Evolutionary conservation across 441 rosid genomes (phyloP), one percentile per base, ranked within the genome.

Genomic region (Breynia disticha): DNA sequence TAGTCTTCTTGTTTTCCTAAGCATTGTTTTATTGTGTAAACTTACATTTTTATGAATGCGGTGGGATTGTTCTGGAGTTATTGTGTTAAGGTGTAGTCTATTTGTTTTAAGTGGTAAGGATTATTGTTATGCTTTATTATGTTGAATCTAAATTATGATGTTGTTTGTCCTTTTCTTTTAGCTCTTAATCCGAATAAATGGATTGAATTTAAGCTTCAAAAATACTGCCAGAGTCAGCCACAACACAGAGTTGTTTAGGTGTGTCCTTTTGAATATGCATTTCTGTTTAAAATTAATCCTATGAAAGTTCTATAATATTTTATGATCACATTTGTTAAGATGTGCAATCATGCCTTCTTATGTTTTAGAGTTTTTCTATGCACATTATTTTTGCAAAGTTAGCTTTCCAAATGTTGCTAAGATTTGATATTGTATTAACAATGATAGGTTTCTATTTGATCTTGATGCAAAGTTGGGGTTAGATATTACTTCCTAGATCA

Each of bases 161-260:
- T 38, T 18, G 15, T 44, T 55, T 70, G 3, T 64, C 12, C 5
- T 62, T 18, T 54, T 68, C n/a, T n/a, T 67, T 64, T 77, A 86
- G 96, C 98, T 64, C 82, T 91, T 46, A 84, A 82, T 60, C 81
- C 98, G 12, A 79, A 91, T 66, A 87, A 87, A 66, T 91, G 98
- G 98, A 74, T 77, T 79, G 98, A 79, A 78, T 91, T 91, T 66
- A 87, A 86, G 78, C 79, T 91, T 61, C 95, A 86, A 73, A n/a
- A 96, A 91, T 65, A 80, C 91, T 54, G 98, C 90, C 42, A 80
- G 87, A 60, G 98, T 87, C 67, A 91, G 89, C 79, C 95, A 91
- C 65, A 86, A 91, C 68, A 65, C 84, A 56, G 88, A 91, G 32
- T 67, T 91, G 65, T 91, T 75, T 80, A 91, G 98, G 98, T 87